phyloP scores from a whole-genome alignment of 352 stramenopile species.

The Globisporangium barbulae region DNA sequence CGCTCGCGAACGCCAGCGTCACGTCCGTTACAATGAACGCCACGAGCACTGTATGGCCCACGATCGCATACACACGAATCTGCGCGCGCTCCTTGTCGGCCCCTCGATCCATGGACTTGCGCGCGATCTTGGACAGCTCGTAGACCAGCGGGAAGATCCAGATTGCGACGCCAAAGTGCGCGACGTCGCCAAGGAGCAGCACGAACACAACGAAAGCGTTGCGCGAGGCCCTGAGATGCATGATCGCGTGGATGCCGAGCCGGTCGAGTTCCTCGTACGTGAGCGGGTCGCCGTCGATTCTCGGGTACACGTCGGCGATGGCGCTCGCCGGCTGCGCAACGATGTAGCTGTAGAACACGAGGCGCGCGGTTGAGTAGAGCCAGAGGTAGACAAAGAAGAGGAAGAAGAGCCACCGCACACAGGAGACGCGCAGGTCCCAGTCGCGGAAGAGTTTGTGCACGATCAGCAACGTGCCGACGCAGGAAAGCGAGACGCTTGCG shows the following conservation, averaged over 20 bases:
- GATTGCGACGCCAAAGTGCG: constrained; percentile 45
- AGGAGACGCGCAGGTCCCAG: constrained; percentile 37
- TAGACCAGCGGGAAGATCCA: constrained; percentile 53
- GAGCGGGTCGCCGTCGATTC: constrained; percentile 26
- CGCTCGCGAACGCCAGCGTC: constrained; percentile 20
- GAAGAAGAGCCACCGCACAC: constrained; percentile 35
- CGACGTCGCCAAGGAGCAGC: constrained; percentile 43
- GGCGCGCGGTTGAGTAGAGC: constrained; percentile 20
- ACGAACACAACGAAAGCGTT: constrained; percentile 29
- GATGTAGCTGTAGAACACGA: constrained; percentile 22
- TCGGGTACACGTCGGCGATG: constrained; percentile 30
- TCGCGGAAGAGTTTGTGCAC: constrained; percentile 27
- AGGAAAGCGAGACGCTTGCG: constrained; percentile 19
- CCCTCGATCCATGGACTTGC: constrained; percentile 63
- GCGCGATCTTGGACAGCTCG: constrained; percentile 55
- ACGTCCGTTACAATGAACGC: constrained; percentile 28
- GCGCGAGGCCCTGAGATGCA: constrained; percentile 26
- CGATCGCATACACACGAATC: constrained; percentile 36
- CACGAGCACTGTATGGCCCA: constrained; percentile 27
- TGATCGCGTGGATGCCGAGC: constrained; percentile 42
- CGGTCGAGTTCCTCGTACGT: constrained; percentile 40
- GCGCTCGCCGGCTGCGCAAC: constrained; percentile 23
- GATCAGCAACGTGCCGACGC: constrained; percentile 20
- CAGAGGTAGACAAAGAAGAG: constrained; percentile 37
- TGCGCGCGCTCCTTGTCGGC: constrained; percentile 31